A percentile compares a stretch with the other conserved stretches of the same genome.
phyloP scores from a whole-genome alignment of 2,329 filamentous ascomycete species.

The Penicillium olsonii region DNA sequence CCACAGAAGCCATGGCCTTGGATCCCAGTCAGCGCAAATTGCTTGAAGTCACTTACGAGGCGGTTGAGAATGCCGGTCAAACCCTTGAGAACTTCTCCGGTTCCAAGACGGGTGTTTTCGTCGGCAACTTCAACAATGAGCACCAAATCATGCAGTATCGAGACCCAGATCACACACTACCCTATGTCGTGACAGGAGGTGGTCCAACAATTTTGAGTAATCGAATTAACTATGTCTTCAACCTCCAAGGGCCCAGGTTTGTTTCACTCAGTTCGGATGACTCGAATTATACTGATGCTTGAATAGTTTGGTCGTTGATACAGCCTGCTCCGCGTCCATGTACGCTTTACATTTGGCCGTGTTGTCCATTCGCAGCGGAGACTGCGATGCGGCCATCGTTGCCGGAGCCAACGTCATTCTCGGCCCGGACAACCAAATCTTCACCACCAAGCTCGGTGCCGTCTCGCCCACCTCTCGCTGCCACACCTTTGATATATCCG shows the following conservation, averaged over 20 bases:
- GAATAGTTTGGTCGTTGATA: constrained; percentile 28
- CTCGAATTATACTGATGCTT: too few species aligned
- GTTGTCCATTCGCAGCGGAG: constrained; percentile 20
- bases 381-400: constrained; percentile 24
- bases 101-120: too few species aligned
- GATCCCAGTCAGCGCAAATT: constrained; percentile 9
- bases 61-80: neutral
- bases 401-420: constrained; percentile 15
- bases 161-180: neutral
- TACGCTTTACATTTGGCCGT: constrained; percentile 44
- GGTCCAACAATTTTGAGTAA: constrained; percentile 19
- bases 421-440: neutral
- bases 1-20: constrained; percentile 25
- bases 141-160: neutral
- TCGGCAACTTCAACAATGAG: too few species aligned
- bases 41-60: neutral
- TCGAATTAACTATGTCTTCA: constrained; percentile 38
- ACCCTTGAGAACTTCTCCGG: too few species aligned
- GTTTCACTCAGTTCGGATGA: too few species aligned
- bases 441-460: neutral
- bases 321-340: constrained; percentile 42
- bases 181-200: constrained; percentile 13
- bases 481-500: too few species aligned
- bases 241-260: constrained; percentile 42
- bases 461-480: too few species aligned